phyloP scores from a whole-genome alignment of 2,329 filamentous ascomycete species.

The Ramularia endophylla region DNA sequence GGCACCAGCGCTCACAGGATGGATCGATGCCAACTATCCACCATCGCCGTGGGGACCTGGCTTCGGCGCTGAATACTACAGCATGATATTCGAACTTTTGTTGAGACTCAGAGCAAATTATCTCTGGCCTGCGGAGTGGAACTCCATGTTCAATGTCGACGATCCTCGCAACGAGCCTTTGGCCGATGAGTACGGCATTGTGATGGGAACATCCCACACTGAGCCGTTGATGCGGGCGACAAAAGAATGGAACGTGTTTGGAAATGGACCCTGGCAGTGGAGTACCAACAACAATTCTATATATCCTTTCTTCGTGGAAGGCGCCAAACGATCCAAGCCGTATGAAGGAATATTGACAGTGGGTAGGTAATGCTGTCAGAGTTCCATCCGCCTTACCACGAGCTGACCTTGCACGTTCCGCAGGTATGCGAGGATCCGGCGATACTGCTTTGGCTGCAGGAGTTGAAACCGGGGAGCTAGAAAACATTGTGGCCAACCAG shows the following conservation, averaged over 20 bases:
- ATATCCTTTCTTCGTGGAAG: conserved; percentile 61
- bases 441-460: conserved; percentile 57
- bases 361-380: conserved; percentile 23
- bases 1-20: conserved; percentile 60
- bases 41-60: conserved; percentile 21
- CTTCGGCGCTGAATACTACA: conserved; percentile 55
- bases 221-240: conserved; percentile 63
- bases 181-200: conserved; percentile 67
- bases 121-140: conserved; percentile 69
- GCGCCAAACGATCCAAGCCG: conserved; percentile 57
- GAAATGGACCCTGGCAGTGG: conserved; percentile 62
- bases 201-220: conserved; percentile 67
- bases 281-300: conserved; percentile 64
- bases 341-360: conserved; percentile 63
- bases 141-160: conserved; percentile 65
- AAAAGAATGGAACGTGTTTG: conserved; percentile 43
- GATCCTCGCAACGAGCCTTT: conserved; percentile 62
- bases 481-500: conserved; percentile 56
- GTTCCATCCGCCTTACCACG: no score
- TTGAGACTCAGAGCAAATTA: conserved; percentile 67
- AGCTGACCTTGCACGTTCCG: no score
- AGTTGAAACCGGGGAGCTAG: conserved; percentile 54
- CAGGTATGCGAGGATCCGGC: conserved; percentile 59
- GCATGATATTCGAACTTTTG: conserved; percentile 63
- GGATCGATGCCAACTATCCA: conserved; percentile 54